Base-by-base conservation (phyloP, 768 basidiomycete genomes). In the Tricholoma bakamatsutake region DNA sequence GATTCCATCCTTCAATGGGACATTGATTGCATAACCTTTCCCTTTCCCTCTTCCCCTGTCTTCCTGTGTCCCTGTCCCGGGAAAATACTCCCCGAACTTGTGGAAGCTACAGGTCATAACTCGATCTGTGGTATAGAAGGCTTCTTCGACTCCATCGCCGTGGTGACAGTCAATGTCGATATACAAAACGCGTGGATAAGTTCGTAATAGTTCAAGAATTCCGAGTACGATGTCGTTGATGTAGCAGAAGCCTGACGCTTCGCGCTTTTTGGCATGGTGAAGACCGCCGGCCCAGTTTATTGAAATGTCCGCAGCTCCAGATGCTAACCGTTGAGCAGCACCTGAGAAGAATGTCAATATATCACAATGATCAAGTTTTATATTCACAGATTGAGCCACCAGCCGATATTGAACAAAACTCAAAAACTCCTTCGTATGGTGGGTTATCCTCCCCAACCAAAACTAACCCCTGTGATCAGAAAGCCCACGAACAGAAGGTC, bases 101-200 rank as follows among this genome's bases (percentile, higher is more conserved):
- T 98, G 97, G 68, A 99, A 96, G 48, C 89, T 92, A 64, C 87
- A 90, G 2, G 96, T 98, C 90, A 98, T 94, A 63, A 98, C 97
- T 50, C 97, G 80, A 68, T 98, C 92, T 3, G 93, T 96, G 34
- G 91, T 95, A 69, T 97, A 98, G 75, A 98, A 98, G 2, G 96
- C 97, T 67, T 98, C 97, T 64, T 99, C 97, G 33, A 98, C 97
- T 12, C 96, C 96, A 67, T 98, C 97, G 15, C 97, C 96, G 69
- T 99, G 97, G 68, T 98, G 97, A 50, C 93, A 93, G 70, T 98
- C 97, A 57, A 98, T 94, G 72, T 99, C 96, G 70, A 99, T 88
- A 68, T 99, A 98, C 30, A 99, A 75, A 13, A 99, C 96, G 52
- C 97, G 86, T 2, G 90, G 79, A 65, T 84, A 84, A 54, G 77